These are phyloP conservation scores for Phytophthora pluvialis DNA, from an alignment of 352 stramenopile species.

Conservation along the genomic window DNA sequence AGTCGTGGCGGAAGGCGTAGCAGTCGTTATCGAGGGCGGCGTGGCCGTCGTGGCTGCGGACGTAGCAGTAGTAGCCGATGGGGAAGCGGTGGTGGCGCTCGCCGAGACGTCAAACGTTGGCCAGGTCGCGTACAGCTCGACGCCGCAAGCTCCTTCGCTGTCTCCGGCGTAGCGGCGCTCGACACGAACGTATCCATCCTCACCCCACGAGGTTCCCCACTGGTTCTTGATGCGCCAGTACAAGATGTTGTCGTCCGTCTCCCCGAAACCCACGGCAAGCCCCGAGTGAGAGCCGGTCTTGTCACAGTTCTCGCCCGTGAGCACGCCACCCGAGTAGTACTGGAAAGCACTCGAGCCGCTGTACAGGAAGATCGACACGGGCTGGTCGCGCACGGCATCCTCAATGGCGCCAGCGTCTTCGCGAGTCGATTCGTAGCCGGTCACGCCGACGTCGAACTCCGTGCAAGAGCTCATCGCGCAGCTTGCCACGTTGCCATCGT, in stretches of 20 bases:
- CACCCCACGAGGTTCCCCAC: constrained; percentile 73
- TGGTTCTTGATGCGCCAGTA: constrained; percentile 82
- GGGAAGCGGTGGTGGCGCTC: constrained; percentile 13
- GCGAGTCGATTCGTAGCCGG: constrained; percentile 53
- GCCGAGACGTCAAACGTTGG: constrained; percentile 49
- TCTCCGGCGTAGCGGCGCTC: constrained; percentile 54
- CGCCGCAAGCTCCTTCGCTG: constrained; percentile 59
- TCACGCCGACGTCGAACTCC: constrained; percentile 54
- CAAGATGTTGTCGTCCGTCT: constrained; percentile 45
- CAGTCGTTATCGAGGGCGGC: constrained; percentile 11
- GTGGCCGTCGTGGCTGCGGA: constrained; percentile 15
- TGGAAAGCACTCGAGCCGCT: constrained; percentile 67
- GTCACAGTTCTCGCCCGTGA: constrained; percentile 64
- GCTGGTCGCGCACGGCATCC: constrained; percentile 51
- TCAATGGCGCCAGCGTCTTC: constrained; percentile 48
- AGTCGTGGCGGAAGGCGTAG: constrained; percentile 19
- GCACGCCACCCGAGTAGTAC: constrained; percentile 65
- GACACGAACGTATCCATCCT: constrained; percentile 72
- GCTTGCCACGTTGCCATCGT: constrained; percentile 36
- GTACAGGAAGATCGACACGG: constrained; percentile 69
- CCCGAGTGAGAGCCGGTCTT: constrained; percentile 62
- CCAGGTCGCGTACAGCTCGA: constrained; percentile 64
- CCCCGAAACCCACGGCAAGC: constrained; percentile 66
- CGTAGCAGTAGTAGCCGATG: constrained; percentile 15
- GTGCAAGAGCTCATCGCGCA: constrained; percentile 47